Evolutionary conservation across 495 filamentous ascomycete species (phyloP), one percentile per base, ranked within the genome.

Genomic region (Penicillium tannophilum): DNA sequence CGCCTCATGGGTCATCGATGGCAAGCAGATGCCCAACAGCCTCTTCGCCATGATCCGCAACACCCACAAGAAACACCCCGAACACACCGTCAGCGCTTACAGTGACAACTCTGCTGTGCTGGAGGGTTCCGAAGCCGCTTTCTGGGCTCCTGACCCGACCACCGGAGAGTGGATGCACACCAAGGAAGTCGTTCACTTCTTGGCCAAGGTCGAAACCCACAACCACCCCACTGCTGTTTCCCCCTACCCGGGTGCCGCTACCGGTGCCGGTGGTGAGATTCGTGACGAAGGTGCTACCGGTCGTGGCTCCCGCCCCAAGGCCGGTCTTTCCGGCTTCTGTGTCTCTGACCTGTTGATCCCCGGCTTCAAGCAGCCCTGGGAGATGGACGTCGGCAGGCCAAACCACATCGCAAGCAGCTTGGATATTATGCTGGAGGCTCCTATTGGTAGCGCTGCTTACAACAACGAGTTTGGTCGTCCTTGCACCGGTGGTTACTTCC

Each of bases 381-480:
- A 98, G 69, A 77, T 90, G 7, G 89, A 96, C 63, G 83, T 96
- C 56, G 95, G 94, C 43, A 93, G 88, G 65, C 94, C 94, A 4
- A 82, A 84, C 23, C 95, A 98, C 74, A 93, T 96, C 57, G 92
- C 95, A 4, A 95, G 90, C 78, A 88, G 88, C 65, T 76, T 98
- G 42, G 92, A 98, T 67, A 97, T 98, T 64, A 98, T 98, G 93
- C 77, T 97, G 16, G 93, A 98, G 68, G 94, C 92, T 2, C 93
- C 93, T 1, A 92, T 98, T 61, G 94, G 94, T 26, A 92, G 90
- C 63, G 93, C 94, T 50, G 84, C 90, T 16, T 98, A 92, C 77
- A 98, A 98, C 82, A 98, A 98, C 65, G 94, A 98, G 63, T 98
- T 97, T 68, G 94, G 94, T 30, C 83, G 95, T n/a, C 94, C 95